Evolutionary conservation across 352 stramenopile genomes (phyloP).

Genomic region (Thalassiosira sp.): DNA sequence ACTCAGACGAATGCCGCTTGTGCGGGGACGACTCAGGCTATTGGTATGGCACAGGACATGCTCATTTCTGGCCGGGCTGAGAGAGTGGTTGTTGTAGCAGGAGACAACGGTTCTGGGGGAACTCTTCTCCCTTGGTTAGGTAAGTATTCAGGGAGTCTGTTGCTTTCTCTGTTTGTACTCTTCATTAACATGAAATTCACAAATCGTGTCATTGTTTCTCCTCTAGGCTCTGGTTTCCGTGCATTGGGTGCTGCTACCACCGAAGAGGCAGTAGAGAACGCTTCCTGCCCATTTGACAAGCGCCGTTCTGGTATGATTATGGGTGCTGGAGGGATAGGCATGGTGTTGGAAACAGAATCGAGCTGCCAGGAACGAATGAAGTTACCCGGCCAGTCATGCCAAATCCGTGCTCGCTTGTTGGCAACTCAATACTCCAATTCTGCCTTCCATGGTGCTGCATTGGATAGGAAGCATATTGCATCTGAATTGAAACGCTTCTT

Average conservation of each 20-base stretch:
- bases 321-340: slow-evolving; percentile 86
- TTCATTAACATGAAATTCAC: neutral
- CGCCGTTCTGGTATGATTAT: slow-evolving; percentile 93
- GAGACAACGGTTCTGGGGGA: slow-evolving; percentile 89
- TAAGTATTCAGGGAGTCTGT: slow-evolving; percentile 7
- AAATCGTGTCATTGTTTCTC: neutral
- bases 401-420: slow-evolving; percentile 86
- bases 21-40: slow-evolving; percentile 90
- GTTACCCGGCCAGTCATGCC: slow-evolving; percentile 46
- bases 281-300: slow-evolving; percentile 91
- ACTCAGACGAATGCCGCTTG: slow-evolving; percentile 96
- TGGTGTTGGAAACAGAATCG: slow-evolving; percentile 80
- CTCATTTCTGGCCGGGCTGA: slow-evolving; percentile 89
- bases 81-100: slow-evolving; percentile 93
- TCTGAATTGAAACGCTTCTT: slow-evolving; percentile 91
- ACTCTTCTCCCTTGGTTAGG: slow-evolving; percentile 90
- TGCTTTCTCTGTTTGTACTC: neutral
- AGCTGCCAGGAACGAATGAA: slow-evolving; percentile 63
- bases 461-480: slow-evolving; percentile 92
- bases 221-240: slow-evolving; percentile 89
- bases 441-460: slow-evolving; percentile 92
- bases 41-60: slow-evolving; percentile 86
- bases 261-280: slow-evolving; percentile 82
- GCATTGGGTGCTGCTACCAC: slow-evolving; percentile 91
- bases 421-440: slow-evolving; percentile 94